Percentiles rank a stretch among this genome's conserved stretches.
phyloP scores from a whole-genome alignment of 2,329 filamentous ascomycete genomes.

The Monilinia aucupariae region DNA sequence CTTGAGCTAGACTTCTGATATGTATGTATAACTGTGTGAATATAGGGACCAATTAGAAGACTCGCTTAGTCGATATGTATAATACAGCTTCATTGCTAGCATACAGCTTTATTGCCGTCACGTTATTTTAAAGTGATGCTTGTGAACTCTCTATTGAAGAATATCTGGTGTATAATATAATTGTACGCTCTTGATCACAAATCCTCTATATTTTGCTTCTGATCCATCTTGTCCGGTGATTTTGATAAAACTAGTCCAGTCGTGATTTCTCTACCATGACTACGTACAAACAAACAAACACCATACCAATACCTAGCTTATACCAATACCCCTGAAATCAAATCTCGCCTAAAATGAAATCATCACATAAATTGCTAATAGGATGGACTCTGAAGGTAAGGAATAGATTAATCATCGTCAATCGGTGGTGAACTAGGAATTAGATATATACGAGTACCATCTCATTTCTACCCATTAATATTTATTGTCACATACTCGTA shows the following conservation, averaged over 20 bases:
- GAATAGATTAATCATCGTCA: too few species aligned
- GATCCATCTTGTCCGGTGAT: neutral
- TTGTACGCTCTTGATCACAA: neutral
- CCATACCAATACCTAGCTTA: neutral
- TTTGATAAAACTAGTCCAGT: neutral
- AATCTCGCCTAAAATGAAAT: neutral
- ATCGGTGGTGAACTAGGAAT: too few species aligned
- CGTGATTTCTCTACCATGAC: neutral
- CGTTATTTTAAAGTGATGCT: neutral
- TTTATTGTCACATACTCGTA: too few species aligned
- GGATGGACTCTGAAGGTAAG: too few species aligned
- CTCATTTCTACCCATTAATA: too few species aligned
- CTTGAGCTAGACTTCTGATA: neutral
- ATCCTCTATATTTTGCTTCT: neutral
- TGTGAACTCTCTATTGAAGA: neutral
- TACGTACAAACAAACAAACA: neutral
- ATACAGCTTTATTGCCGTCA: neutral
- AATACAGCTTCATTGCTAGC: neutral
- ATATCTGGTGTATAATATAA: neutral
- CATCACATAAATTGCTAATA: neutral
- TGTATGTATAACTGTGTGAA: slow-evolving; percentile 3
- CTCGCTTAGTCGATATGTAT: neutral
- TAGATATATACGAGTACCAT: too few species aligned
- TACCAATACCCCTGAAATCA: neutral
- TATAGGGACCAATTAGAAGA: neutral